Base-by-base conservation (phyloP, 2,329 filamentous ascomycete genomes). In the Xylaria sp. region DNA sequence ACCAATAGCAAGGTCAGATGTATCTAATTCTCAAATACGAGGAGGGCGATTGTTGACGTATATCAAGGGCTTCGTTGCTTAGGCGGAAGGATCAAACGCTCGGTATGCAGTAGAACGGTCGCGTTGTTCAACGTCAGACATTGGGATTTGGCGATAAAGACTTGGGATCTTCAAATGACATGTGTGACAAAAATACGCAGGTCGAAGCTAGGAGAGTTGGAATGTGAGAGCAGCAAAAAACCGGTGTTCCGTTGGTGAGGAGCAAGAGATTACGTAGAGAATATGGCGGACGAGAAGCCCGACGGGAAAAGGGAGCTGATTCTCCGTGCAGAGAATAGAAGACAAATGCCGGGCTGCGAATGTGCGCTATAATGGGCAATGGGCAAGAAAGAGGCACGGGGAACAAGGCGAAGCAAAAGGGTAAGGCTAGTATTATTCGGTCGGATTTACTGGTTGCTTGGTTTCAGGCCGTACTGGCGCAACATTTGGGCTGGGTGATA, bases 71-170 rank as follows among this genome's bases (percentile, higher is more conserved):
- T 33, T 54, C 52, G 64, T 33, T 47, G 60, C 64, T 63, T 66
- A 68, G 55, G 65, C 61, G 57, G 56, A 69, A 47, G 63, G 61
- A 64, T 65, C 62, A 62, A 65, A 67, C 57, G 62, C 67, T 61
- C 62, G 67, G 64, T 57, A 59, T 60, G 61, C 61, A 65, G 64
- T 53, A 69, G 63, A 63, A 60, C 61, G 57, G 61, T 61, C 67
- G 60, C 55, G 68, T 70, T 70, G 71, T 71, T 66, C 69, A 69
- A 70, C 71, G 69, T 73, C 67, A 72, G 71, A 69, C 69, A 72
- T 73, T 67, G 69, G 70, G 66, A 73, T 67, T 68, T 62, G 60
- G 66, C 64, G 56, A 59, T 60, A 58, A 66, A 64, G 37, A 51
- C 58, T 63, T 63, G 28, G 67, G 50, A 47, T 57, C 57, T 38